These are phyloP conservation scores for Pseudodiploospora longispora DNA, from an alignment of 2,329 filamentous ascomycete genomes.

Conservation along the genomic window DNA sequence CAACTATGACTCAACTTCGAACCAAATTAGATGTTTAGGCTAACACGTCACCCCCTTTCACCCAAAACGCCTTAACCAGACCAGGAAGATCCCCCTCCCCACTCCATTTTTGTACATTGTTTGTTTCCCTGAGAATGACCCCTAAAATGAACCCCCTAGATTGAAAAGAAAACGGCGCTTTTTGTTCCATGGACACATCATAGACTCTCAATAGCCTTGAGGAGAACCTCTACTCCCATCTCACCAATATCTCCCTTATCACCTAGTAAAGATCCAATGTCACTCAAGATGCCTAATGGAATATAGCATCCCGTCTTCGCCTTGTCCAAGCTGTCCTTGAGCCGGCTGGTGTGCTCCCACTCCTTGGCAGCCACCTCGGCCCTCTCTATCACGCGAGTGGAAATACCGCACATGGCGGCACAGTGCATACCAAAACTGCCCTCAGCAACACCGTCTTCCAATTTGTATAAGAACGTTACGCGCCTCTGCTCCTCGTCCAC, in stretches of 20 bases:
- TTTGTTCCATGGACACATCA: slow-evolving; percentile 20
- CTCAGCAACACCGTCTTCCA: slow-evolving; percentile 89
- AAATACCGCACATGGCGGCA: slow-evolving; percentile 94
- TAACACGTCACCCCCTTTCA: no score
- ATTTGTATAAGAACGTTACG: slow-evolving; percentile 95
- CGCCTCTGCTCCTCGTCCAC: slow-evolving; percentile 76
- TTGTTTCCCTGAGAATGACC: no score
- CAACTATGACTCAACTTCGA: no score
- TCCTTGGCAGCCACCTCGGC: slow-evolving; percentile 83
- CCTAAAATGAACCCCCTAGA: background rate
- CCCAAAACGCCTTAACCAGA: no score
- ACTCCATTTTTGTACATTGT: no score
- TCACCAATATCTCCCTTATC: slow-evolving; percentile 42
- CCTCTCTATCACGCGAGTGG: slow-evolving; percentile 69
- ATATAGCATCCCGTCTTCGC: slow-evolving; percentile 74
- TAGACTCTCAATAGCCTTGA: slow-evolving; percentile 52
- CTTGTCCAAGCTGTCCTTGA: slow-evolving; percentile 81
- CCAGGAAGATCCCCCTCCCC: no score
- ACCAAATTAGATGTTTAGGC: no score
- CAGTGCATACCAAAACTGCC: slow-evolving; percentile 99
- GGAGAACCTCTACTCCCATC: slow-evolving; percentile 50
- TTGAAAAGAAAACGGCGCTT: background rate
- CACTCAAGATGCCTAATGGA: slow-evolving; percentile 78
- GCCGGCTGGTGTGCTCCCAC: slow-evolving; percentile 89
- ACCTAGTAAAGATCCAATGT: slow-evolving; percentile 70